Conservation (phyloP, 768 basidiomycete species). For the Panaeolus papilionaceus region DNA sequence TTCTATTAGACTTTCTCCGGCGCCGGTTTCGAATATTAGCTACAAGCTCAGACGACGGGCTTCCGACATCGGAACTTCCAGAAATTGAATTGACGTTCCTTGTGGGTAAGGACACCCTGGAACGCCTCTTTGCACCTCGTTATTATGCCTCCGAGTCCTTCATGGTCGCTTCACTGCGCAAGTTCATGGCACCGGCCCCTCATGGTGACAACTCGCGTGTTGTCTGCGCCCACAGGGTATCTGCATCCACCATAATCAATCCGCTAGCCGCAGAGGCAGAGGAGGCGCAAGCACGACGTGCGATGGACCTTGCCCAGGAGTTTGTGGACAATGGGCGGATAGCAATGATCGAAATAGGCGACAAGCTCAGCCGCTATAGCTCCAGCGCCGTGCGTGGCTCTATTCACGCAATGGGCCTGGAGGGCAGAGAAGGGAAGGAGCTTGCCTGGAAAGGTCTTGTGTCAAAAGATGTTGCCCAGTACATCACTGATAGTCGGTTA, state of each 20-base stretch:
- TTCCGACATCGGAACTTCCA: constrained; percentile 15
- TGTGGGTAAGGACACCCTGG: constrained; percentile 85
- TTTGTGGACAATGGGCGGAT: constrained; percentile 62
- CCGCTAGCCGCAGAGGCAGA: constrained; percentile 18
- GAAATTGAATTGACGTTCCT: constrained; percentile 67
- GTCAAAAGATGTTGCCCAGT: constrained; percentile 51
- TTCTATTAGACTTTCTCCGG: constrained; percentile 59
- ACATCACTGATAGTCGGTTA: constrained; percentile 53
- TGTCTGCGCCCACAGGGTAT: constrained; percentile 65
- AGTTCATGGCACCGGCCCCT: constrained; percentile 58
- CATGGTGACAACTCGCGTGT: constrained; percentile 64
- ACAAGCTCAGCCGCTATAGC: constrained; percentile 62
- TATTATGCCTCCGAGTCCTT: constrained; percentile 67
- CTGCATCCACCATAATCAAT: constrained; percentile 19
- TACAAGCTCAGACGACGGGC: constrained; percentile 10
- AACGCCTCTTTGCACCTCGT: constrained; percentile 74
- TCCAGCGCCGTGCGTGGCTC: constrained; percentile 70
- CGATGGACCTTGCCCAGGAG: constrained; percentile 44
- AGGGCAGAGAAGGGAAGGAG: constrained; percentile 28
- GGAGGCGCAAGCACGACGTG: constrained; percentile 17
- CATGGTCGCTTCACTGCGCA: constrained; percentile 62
- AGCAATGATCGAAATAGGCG: constrained; percentile 65
- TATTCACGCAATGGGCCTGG: constrained; percentile 36
- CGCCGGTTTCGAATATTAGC: constrained; percentile 36
- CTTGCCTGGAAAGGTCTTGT: constrained; percentile 55